Conservation (phyloP, 306 rosid species). For the Cucurbita argyrosperma region DNA sequence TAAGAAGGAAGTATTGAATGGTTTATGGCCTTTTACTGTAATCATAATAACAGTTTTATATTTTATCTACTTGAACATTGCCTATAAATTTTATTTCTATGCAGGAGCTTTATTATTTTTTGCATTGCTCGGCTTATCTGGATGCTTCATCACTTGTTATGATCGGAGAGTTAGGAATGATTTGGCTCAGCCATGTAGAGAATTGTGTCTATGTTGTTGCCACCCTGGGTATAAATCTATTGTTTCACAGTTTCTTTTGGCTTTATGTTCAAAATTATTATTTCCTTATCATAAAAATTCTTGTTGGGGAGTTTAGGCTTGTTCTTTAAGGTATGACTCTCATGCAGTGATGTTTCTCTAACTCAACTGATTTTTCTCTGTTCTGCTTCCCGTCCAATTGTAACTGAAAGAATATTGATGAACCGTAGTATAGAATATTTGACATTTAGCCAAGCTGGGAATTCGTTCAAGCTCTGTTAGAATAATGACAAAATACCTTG, state of each 20-base stretch:
- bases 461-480: neutral
- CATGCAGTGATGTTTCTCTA: neutral
- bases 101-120: slow-evolving; percentile 92
- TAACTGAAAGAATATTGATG: neutral
- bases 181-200: slow-evolving; percentile 98
- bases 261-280: slow-evolving; percentile 5
- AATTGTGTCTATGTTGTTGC: slow-evolving; percentile 94
- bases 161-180: slow-evolving; percentile 94
- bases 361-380: neutral
- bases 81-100: slow-evolving; percentile 1
- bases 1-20: neutral
- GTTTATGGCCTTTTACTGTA: neutral
- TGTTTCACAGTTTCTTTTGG: neutral
- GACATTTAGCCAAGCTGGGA: neutral
- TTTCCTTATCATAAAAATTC: neutral
- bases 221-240: slow-evolving; percentile 68
- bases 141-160: slow-evolving; percentile 97
- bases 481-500: neutral
- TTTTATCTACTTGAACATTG: neutral
- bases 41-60: neutral
- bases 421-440: neutral
- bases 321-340: neutral
- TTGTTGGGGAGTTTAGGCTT: neutral
- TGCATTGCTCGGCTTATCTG: slow-evolving; percentile 90
- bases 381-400: neutral